Conservation (phyloP, 2,329 filamentous ascomycete species). For the Coniochaeta sp. region DNA sequence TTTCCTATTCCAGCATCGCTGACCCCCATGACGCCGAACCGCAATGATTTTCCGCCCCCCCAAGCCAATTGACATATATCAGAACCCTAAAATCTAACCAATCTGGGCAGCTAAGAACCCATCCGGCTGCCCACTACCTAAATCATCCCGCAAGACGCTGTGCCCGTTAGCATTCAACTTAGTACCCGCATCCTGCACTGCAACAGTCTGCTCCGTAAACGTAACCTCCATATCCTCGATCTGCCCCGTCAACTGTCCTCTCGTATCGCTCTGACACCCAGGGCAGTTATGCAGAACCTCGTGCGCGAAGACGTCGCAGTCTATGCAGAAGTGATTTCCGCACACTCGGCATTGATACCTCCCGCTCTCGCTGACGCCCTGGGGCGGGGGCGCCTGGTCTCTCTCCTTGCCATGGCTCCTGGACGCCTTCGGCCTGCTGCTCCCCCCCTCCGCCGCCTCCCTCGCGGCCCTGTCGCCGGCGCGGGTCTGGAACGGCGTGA, state of each 20-base stretch:
- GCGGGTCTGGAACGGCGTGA: constrained; percentile 58
- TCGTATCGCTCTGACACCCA: constrained; percentile 61
- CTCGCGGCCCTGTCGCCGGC: constrained; percentile 4
- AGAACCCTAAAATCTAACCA: background rate
- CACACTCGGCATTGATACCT: constrained; percentile 89
- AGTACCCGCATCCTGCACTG: background rate
- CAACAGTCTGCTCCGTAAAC: background rate
- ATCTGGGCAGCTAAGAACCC: background rate
- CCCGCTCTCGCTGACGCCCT: constrained; percentile 75
- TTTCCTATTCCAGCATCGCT: background rate
- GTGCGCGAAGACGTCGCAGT: constrained; percentile 93
- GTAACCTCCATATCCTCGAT: background rate
- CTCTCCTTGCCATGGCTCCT: constrained; percentile 12
- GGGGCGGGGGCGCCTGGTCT: constrained; percentile 25
- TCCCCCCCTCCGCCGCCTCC: constrained; percentile 8
- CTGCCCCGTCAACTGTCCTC: background rate
- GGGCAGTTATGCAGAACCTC: constrained; percentile 95
- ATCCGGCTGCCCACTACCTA: background rate
- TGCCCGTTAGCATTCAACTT: background rate
- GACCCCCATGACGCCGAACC: background rate
- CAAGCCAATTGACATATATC: background rate
- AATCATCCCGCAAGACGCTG: background rate
- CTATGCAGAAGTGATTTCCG: constrained; percentile 88
- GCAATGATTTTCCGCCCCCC: background rate
- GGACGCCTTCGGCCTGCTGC: constrained; percentile 7